Evolutionary conservation across 192 early-diverging fungal genomes (phyloP).

Genomic region (Chytriomyces sp.): DNA sequence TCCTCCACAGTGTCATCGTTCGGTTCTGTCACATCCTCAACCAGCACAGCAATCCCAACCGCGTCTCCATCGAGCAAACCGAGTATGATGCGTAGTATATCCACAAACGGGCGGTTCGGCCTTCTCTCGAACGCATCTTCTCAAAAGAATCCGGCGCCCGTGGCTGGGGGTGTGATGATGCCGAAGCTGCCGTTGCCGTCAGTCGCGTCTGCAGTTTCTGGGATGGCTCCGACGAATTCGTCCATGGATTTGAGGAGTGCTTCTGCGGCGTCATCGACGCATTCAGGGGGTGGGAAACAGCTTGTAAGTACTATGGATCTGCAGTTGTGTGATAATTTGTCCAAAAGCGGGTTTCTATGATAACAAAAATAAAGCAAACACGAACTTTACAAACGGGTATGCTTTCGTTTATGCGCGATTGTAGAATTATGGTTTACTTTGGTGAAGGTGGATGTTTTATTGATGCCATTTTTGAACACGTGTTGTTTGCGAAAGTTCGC

Average conservation of each 20-base stretch:
- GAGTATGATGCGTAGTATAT: background rate
- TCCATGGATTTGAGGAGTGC: slow-evolving; percentile 4
- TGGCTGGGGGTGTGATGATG: background rate
- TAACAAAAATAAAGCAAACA: no score
- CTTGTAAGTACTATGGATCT: slow-evolving; percentile 22
- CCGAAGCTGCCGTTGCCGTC: background rate
- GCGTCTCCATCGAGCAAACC: background rate
- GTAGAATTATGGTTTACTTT: no score
- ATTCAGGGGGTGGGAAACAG: background rate
- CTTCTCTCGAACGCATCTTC: background rate
- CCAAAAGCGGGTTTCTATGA: slow-evolving; percentile 19
- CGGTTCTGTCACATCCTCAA: no score
- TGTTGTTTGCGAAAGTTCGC: no score
- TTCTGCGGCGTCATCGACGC: background rate
- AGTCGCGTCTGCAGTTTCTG: background rate
- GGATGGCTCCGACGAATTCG: background rate
- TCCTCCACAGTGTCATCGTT: no score
- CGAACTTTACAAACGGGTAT: no score
- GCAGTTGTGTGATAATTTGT: slow-evolving; percentile 16
- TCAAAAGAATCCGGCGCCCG: background rate
- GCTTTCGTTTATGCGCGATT: no score
- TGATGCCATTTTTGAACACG: no score
- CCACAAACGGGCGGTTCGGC: background rate
- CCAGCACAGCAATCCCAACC: no score
- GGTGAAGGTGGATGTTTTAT: no score